Conservation (phyloP, 139 green algal genomes). For the Pleodorina starrii region DNA sequence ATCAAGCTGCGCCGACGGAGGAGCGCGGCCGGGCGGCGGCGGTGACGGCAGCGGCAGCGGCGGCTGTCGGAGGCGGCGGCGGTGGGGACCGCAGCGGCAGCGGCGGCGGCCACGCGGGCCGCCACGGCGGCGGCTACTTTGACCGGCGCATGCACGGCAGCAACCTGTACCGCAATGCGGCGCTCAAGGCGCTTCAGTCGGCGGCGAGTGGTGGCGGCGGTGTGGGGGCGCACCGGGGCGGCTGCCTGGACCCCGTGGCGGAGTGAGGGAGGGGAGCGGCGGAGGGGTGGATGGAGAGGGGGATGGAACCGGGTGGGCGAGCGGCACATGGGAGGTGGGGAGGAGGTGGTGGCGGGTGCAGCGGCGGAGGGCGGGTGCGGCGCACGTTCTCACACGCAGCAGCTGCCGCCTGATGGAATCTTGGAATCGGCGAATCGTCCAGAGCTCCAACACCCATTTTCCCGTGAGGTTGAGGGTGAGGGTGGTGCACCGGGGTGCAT, state of each 20-base stretch:
- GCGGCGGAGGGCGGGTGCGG: too few species aligned
- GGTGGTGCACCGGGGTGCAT: too few species aligned
- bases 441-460: too few species aligned
- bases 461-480: too few species aligned
- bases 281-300: neutral
- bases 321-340: too few species aligned
- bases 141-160: conserved; percentile 33
- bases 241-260: conserved; percentile 4
- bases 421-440: too few species aligned
- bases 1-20: neutral
- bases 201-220: neutral
- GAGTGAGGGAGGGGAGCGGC: conserved; percentile 20
- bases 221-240: neutral
- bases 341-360: too few species aligned
- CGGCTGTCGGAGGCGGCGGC: neutral
- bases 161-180: conserved; percentile 40
- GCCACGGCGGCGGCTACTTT: conserved; percentile 14
- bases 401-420: too few species aligned
- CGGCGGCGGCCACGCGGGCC: neutral
- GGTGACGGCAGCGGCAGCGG: neutral
- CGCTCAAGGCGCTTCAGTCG: conserved; percentile 8
- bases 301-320: too few species aligned
- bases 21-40: neutral
- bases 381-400: too few species aligned
- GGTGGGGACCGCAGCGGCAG: neutral